Evolutionary conservation across 2,329 filamentous ascomycete genomes (phyloP), one percentile per base, ranked within the genome.

Genomic region (Hortaea werneckii): DNA sequence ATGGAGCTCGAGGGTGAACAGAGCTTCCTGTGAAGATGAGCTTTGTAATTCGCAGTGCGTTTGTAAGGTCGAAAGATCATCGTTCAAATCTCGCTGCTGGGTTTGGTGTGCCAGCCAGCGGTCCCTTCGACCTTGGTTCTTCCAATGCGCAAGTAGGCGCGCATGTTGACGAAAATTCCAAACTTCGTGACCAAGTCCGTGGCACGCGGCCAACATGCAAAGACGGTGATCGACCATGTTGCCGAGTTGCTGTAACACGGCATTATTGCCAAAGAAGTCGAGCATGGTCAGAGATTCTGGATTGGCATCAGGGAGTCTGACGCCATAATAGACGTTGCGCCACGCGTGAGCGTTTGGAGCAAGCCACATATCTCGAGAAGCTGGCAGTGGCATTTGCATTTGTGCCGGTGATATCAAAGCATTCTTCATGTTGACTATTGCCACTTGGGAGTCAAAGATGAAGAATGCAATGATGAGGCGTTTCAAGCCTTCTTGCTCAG

Each of bases 351-450:
- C 78, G 2, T 73, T 74, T 29, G 72, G 71, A 1, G 83, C 82
- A 29, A 76, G 71, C 83, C 83, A 87, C 4, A 87, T 59, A 11
- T 76, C 70, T 42, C 73, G 69, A 0, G 76, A 66, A 46, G 74
- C 75, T 0, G 83, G 82, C 0, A 87, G 62, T 0, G 81, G 80
- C 4, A 85, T 65, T 4, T 75, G 74, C 48, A 86, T 65, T 53
- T 86, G 83, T 1, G 79, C 71, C 51, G 83, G 85, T 0, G 81
- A 81, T 50, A 85, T 76, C 10, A 78, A 67, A 0, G 79, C 77
- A 45, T 76, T 79, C 11, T 75, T 77, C 46, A 82, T 68, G 7
- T 82, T 71, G 2, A 78, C 75, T 67, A 86, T 80, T 2, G 82
- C 82, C 3, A 76, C 71, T 47, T 83, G 79, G 0, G 78, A 72